phyloP scores from a whole-genome alignment of 108 stramenopile genomes.

The Fistulifera solaris region DNA sequence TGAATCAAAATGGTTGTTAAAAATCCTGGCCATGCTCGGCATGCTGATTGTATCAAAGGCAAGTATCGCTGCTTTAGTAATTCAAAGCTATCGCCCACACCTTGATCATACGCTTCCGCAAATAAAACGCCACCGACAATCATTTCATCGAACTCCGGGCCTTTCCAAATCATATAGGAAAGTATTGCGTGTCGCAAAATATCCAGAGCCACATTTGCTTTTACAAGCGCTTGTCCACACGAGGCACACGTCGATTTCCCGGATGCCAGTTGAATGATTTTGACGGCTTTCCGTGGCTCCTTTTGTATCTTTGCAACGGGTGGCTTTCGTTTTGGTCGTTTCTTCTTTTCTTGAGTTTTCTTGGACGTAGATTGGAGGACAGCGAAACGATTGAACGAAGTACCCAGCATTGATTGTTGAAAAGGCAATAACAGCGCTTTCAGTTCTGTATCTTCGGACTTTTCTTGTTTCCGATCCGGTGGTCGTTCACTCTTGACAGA shows the following conservation, averaged over 20 bases:
- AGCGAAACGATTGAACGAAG: constrained; percentile 10
- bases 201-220: constrained; percentile 3
- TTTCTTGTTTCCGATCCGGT: neutral
- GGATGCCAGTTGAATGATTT: neutral
- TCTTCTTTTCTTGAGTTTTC: constrained; percentile 10
- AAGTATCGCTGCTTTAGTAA: constrained; percentile 41
- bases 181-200: neutral
- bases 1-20: constrained; percentile 39
- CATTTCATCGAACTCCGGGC: neutral
- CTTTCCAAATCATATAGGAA: constrained; percentile 35
- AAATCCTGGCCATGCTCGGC: constrained; percentile 60
- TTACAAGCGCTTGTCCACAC: neutral
- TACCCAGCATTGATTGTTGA: constrained; percentile 16
- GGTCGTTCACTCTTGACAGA: neutral
- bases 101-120: constrained; percentile 14
- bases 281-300: constrained; percentile 7
- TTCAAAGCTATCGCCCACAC: constrained; percentile 21
- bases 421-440: constrained; percentile 7
- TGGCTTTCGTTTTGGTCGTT: constrained; percentile 4
- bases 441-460: neutral
- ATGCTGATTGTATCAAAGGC: constrained; percentile 34
- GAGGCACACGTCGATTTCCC: neutral
- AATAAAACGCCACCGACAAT: constrained; percentile 6
- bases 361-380: neutral
- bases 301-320: constrained; percentile 18